Base-by-base conservation (phyloP, 2,329 filamentous ascomycete genomes). In the Meredithiella fracta region DNA sequence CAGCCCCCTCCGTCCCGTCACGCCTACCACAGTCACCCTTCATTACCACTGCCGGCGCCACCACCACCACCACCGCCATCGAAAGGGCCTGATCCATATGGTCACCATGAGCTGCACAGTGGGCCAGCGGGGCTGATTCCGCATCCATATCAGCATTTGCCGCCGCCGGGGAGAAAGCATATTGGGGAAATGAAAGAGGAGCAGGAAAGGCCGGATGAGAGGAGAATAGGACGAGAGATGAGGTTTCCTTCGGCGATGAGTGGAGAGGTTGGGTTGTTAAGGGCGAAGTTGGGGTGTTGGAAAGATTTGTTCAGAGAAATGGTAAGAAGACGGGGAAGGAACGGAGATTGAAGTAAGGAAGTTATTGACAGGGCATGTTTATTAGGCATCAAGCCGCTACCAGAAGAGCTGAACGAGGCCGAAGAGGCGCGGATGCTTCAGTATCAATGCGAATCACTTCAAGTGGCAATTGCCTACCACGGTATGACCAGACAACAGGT, bases 371-470 rank as follows among this genome's bases (percentile, higher is more conserved):
- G 29, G 11, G 29, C 11, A 34, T 34, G 29, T 34, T 5, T 34
- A 34, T 34, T n/a, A 34, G 29, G 5, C 11, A 17, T 44, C 40
- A 44, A 44, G n/a, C 20, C 7, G n/a, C 17, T 50, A n/a, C 15
- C 15, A 51, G 71, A 72, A 23, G 66, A 70, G 60, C 65, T 78
- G 55, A 79, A 75, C 54, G 74, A 78, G 60, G 69, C 72, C 23
- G 77, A 80, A 64, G 77, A 80, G 64, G 77, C 77, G 25, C 70
- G 77, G 56, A 69, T 71, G 38, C 66, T 79, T 54, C 77, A 80
- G 63, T 77, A 79, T 62, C 73, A 73, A 60, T 79, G 76, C 65
- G 77, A 80, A 65, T 77, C 74, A 64, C 72, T 80, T 55, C 75
- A 79, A 62, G 69, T 68, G 53, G 72, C 71, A 56, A 74, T 75